Percentiles rank a stretch among this genome's conserved stretches.
phyloP scores from a whole-genome alignment of 345 rosid species.

The Anacardium occidentale region DNA sequence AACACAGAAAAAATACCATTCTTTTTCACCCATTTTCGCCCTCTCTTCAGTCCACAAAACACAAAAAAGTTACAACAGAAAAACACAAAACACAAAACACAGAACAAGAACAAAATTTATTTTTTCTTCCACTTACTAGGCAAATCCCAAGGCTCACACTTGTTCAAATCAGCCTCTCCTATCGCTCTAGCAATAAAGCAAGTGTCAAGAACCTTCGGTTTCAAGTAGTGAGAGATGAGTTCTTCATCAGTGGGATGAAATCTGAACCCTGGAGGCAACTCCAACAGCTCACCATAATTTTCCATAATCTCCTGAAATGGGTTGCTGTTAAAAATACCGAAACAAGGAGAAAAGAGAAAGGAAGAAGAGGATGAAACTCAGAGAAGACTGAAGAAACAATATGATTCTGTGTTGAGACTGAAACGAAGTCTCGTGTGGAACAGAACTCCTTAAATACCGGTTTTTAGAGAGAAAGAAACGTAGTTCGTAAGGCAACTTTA shows the following conservation, averaged over 20 bases:
- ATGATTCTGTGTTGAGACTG: constrained; percentile 18
- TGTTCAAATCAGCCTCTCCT: constrained; percentile 67
- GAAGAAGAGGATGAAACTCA: background rate
- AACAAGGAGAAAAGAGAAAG: background rate
- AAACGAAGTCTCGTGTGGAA: constrained; percentile 15
- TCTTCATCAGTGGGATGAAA: constrained; percentile 68
- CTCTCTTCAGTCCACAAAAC: constrained; percentile 28
- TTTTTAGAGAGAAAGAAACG: constrained; percentile 31
- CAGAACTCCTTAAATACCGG: constrained; percentile 37
- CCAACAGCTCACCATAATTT: constrained; percentile 40
- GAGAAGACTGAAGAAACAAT: background rate
- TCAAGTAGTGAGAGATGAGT: constrained; percentile 53
- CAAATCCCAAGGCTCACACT: constrained; percentile 71
- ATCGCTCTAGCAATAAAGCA: constrained; percentile 48
- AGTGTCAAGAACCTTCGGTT: constrained; percentile 40
- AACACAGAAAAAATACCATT: constrained; percentile 77
- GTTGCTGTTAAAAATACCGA: background rate
- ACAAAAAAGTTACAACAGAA: background rate
- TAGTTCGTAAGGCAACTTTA: constrained; percentile 39
- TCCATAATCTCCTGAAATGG: constrained; percentile 29
- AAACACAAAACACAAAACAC: background rate
- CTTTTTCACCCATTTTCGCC: constrained; percentile 60
- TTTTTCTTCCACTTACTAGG: constrained; percentile 48
- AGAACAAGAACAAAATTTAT: background rate
- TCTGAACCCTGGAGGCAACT: constrained; percentile 62